These are phyloP conservation scores for Populus hybrid DNA, from an alignment of 441 rosid species.

Conservation along the genomic window DNA sequence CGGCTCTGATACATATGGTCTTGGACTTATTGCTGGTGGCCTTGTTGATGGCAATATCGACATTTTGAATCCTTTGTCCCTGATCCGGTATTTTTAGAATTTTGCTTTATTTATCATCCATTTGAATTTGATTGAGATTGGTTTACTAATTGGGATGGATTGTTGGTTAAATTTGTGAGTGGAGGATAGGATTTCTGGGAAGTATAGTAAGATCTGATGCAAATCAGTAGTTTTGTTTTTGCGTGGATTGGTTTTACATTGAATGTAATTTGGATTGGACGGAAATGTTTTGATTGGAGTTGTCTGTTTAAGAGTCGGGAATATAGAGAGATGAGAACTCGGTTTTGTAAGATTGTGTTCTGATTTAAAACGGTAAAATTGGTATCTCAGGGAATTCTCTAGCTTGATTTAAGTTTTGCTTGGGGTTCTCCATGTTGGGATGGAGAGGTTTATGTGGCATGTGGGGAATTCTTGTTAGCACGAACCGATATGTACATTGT, in stretches of 20 bases:
- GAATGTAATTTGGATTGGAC: neutral
- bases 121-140: conserved; percentile 7
- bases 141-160: neutral
- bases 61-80: conserved; percentile 75
- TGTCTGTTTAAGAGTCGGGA: neutral
- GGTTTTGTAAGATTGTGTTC: neutral
- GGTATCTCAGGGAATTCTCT: neutral
- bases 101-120: neutral
- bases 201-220: conserved; percentile 7
- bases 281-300: neutral
- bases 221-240: neutral
- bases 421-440: neutral
- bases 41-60: conserved; percentile 89
- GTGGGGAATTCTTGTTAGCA: neutral
- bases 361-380: neutral
- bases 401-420: neutral
- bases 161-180: neutral
- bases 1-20: conserved; percentile 64
- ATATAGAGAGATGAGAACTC: neutral
- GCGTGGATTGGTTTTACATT: neutral
- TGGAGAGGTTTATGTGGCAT: neutral
- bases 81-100: conserved; percentile 59
- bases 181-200: neutral
- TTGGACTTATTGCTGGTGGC: conserved; percentile 97
- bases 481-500: no score